phyloP scores from a whole-genome alignment of 345 rosid species.

The Triadica sebifera region DNA sequence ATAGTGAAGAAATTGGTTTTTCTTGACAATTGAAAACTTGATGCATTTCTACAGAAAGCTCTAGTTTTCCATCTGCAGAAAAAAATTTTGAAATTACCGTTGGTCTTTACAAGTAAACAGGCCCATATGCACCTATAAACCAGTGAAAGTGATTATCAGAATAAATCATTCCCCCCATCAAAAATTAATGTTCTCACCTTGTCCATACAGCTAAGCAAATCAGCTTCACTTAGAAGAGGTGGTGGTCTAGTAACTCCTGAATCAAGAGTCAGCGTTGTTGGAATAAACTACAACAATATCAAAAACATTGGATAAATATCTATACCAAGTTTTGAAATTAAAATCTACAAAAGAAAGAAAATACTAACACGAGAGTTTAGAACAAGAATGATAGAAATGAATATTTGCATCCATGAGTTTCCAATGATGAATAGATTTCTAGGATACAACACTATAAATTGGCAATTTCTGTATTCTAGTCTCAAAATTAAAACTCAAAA shows the following conservation, averaged over 20 bases:
- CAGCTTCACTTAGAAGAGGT: constrained; percentile 89
- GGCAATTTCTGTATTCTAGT: constrained; percentile 3
- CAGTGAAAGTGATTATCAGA: not conserved
- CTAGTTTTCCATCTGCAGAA: not conserved
- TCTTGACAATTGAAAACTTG: not conserved
- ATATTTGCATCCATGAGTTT: not conserved
- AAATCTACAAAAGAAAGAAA: constrained; percentile 4
- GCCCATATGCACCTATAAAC: not conserved
- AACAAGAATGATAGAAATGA: not conserved
- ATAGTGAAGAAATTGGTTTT: not conserved
- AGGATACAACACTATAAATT: not conserved
- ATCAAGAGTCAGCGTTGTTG: constrained; percentile 80
- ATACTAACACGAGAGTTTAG: not conserved
- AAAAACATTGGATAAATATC: constrained; percentile 21
- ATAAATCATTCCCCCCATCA: not conserved
- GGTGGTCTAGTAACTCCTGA: constrained; percentile 94
- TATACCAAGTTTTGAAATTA: constrained; percentile 17
- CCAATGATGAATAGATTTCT: not conserved
- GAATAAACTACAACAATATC: constrained; percentile 65
- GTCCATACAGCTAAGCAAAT: constrained; percentile 92
- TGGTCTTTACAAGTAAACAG: not conserved
- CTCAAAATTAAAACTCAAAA: constrained; percentile 5
- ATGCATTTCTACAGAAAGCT: not conserved
- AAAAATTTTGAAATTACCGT: not conserved
- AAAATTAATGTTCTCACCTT: constrained; percentile 51